Conservation (phyloP, 495 filamentous ascomycete species). For the Tuber calosporum region DNA sequence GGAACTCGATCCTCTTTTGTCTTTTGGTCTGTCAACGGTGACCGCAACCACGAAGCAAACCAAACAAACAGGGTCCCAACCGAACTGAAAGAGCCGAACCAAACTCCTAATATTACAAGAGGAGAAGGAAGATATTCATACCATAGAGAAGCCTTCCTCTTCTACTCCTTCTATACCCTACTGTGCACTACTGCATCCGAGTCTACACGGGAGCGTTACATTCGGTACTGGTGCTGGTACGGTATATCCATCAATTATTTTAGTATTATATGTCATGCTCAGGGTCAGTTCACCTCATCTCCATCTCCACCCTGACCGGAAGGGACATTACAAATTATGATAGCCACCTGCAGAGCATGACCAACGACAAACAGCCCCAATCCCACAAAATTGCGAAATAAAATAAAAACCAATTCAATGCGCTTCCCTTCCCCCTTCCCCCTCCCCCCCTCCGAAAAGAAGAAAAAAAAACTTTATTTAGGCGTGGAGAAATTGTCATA, state of each 20-base stretch:
- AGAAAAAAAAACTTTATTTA: slow-evolving; percentile 27
- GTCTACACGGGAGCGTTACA: not conserved
- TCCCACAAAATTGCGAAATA: not conserved
- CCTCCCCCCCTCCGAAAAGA: not conserved
- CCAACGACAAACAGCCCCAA: not conserved
- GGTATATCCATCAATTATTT: not conserved
- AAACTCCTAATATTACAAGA: not conserved
- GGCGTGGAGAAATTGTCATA: slow-evolving; percentile 9
- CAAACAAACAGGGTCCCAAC: not conserved
- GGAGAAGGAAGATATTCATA: not conserved
- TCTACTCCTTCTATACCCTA: not conserved
- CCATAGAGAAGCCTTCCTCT: not conserved
- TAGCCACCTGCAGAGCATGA: not conserved
- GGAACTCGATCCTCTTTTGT: not conserved
- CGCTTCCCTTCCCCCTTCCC: not conserved
- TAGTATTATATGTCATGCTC: not conserved
- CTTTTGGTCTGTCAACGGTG: not conserved
- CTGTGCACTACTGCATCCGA: not conserved
- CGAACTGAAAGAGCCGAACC: not conserved
- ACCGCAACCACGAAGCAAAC: not conserved
- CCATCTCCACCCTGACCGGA: not conserved
- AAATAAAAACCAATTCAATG: not conserved
- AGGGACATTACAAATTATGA: not conserved
- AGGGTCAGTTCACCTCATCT: not conserved
- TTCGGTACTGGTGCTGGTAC: not conserved